Base-by-base conservation (phyloP, 2,329 filamentous ascomycete species). In the Capronia americana region DNA sequence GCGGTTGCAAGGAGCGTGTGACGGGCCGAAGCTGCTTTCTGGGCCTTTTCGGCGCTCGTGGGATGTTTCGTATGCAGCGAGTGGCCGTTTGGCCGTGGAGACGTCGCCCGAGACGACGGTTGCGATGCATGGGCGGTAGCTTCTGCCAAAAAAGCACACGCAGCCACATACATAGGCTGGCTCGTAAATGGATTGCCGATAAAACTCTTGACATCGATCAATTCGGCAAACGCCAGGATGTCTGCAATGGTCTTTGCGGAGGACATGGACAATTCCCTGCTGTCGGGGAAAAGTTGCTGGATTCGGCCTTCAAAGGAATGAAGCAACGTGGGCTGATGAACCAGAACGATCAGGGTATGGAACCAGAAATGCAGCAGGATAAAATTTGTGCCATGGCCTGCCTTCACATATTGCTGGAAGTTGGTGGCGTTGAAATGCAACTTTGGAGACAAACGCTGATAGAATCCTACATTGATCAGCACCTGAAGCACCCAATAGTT, bases 241-340 rank as follows among this genome's bases (percentile, higher is more conserved):
- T 96, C 92, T 38, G 92, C 92, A 67, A 96, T 95, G 0, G 92
- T 96, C 80, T 96, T 96, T 12, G 92, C 93, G 26, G 92, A 94
- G 14, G 91, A 93, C 90, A 94, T 93, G 67, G 91, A 92, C 4
- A 88, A 74, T 75, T 95, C 92, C 63, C 91, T 88, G 70, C 92
- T 95, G 74, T 95, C 92, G 0, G 90, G 87, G 44, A 92, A 87
- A 0, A 96, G 82, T 63, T 92, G 90, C 57, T 92, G 84, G 61
- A 90, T 88, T 24, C 82, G 81, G 2, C 86, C 87, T 71, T 88
- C 87, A 64, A 95, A 93, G 0, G 90, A 91, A 56, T 92, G 90
- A 61, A 96, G 81, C 1, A 96, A 80, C 0, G 92, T 94, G 0
- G 92, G 92, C 70, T 78, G 71, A 59, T 72, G 71, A 12, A 73